Percentiles rank a stretch among this genome's conserved stretches.
These are phyloP conservation scores for Colletotrichum sp. DNA, from an alignment of 2,329 filamentous ascomycete genomes.

Conservation along the genomic window DNA sequence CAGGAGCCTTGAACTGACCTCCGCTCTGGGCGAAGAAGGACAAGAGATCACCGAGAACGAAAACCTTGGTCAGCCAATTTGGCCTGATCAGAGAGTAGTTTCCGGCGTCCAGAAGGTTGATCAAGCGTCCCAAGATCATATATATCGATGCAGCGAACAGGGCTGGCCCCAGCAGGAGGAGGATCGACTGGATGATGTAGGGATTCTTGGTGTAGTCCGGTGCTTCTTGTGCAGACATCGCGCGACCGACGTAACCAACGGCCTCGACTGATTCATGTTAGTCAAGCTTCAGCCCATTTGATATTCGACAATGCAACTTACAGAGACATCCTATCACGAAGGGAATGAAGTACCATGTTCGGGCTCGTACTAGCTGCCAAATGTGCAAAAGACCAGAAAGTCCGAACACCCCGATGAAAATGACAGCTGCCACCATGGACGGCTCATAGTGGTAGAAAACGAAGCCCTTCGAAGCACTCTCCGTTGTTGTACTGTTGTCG, in stretches of 20 bases:
- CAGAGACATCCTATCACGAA: slow-evolving; percentile 58
- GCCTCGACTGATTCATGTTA: slow-evolving; percentile 43
- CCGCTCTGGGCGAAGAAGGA: slow-evolving; percentile 55
- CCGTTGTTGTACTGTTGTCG: neutral
- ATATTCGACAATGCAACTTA: slow-evolving; percentile 34
- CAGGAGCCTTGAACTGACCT: slow-evolving; percentile 28
- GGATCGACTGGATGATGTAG: slow-evolving; percentile 46
- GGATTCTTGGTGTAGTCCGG: slow-evolving; percentile 40
- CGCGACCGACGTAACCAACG: slow-evolving; percentile 56
- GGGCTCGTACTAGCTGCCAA: slow-evolving; percentile 41
- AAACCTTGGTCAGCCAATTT: slow-evolving; percentile 56
- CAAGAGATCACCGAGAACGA: slow-evolving; percentile 59
- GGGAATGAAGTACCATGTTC: slow-evolving; percentile 59
- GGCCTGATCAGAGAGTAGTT: slow-evolving; percentile 35
- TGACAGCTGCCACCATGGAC: slow-evolving; percentile 44
- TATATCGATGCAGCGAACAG: slow-evolving; percentile 56
- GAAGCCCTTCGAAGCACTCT: slow-evolving; percentile 5
- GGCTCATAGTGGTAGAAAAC: slow-evolving; percentile 53
- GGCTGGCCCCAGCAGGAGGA: slow-evolving; percentile 51
- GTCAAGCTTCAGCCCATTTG: neutral
- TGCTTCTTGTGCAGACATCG: slow-evolving; percentile 45
- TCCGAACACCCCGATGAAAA: slow-evolving; percentile 46
- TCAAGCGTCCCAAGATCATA: slow-evolving; percentile 52
- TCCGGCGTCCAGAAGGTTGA: slow-evolving; percentile 40
- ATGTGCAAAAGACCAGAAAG: slow-evolving; percentile 43